Percentiles rank a stretch among this genome's conserved stretches.
Evolutionary conservation across 2,329 filamentous ascomycete genomes (phyloP).

Genomic region (Fusarium pininemorale): DNA sequence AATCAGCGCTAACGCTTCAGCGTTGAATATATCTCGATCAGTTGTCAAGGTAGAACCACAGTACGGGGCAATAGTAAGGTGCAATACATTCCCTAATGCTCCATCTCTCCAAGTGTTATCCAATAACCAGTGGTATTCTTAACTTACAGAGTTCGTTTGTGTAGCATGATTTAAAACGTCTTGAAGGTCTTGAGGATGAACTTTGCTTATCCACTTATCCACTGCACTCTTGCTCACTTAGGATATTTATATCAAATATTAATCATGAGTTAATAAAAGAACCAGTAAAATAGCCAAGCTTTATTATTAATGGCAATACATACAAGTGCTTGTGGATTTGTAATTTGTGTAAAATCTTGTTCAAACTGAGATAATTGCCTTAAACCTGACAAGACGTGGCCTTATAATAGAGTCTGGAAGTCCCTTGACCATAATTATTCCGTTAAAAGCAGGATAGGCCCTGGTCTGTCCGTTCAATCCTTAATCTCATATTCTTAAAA

Average conservation of each 20-base stretch:
- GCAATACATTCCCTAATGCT: neutral
- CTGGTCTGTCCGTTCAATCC: neutral
- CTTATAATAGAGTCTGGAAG: neutral
- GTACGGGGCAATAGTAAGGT: too few species aligned
- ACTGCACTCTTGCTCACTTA: neutral
- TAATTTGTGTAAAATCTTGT: neutral
- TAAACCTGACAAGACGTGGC: neutral
- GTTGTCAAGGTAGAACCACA: neutral
- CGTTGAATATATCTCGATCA: neutral
- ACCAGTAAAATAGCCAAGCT: neutral
- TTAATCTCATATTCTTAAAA: neutral
- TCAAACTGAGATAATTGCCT: neutral
- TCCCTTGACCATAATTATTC: neutral
- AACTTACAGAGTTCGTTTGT: neutral
- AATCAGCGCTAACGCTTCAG: constrained; percentile 15
- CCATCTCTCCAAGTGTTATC: rapidly evolving
- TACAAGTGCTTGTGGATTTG: too few species aligned
- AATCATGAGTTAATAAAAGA: rapidly evolving
- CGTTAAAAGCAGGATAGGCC: too few species aligned
- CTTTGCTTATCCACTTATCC: neutral
- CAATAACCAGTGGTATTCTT: too few species aligned
- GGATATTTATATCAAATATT: neutral
- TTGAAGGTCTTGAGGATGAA: neutral
- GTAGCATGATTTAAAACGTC: neutral
- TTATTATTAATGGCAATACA: neutral